Conservation (phyloP, 225 moss, liverwort and hornwort species). For the Pseudoscleropodium purum region DNA sequence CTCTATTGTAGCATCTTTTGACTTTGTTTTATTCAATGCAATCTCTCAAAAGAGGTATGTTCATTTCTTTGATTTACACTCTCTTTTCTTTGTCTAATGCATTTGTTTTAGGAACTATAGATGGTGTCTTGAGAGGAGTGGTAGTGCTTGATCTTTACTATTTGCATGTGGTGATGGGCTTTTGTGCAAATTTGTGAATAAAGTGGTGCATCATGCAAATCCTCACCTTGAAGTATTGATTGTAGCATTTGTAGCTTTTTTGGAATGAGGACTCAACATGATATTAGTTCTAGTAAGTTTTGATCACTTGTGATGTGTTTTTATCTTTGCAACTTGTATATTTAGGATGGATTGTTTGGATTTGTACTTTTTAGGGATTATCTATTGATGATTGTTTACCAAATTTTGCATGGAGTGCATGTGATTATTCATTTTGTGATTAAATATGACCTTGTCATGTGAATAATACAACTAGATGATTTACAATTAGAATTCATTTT, state of each 20-base stretch:
- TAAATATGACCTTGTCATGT: too few relatives aligned
- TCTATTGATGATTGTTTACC: background rate
- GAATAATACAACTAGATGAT: too few relatives aligned
- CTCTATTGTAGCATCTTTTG: rapidly evolving
- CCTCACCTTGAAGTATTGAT: background rate
- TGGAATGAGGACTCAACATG: rapidly evolving
- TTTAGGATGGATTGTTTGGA: background rate
- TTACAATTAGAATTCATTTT: too few relatives aligned
- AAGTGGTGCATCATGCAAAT: background rate
- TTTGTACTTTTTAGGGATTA: background rate
- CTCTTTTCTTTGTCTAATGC: rapidly evolving
- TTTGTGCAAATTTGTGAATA: rapidly evolving
- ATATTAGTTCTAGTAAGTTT: rapidly evolving
- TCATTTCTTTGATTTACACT: background rate
- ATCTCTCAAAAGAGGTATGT: rapidly evolving
- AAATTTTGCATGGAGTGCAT: too few relatives aligned
- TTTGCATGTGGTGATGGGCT: background rate
- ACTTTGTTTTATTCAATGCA: background rate
- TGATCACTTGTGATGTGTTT: background rate
- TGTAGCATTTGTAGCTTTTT: rapidly evolving
- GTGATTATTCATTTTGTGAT: too few relatives aligned
- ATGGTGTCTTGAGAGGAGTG: background rate
- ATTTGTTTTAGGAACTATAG: background rate
- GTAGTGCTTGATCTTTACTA: background rate
- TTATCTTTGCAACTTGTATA: background rate